A percentile compares a stretch with the other conserved stretches of the same genome.
Evolutionary conservation across 192 early-diverging fungal genomes (phyloP).

Genomic region (Umbelopsis vinacea): DNA sequence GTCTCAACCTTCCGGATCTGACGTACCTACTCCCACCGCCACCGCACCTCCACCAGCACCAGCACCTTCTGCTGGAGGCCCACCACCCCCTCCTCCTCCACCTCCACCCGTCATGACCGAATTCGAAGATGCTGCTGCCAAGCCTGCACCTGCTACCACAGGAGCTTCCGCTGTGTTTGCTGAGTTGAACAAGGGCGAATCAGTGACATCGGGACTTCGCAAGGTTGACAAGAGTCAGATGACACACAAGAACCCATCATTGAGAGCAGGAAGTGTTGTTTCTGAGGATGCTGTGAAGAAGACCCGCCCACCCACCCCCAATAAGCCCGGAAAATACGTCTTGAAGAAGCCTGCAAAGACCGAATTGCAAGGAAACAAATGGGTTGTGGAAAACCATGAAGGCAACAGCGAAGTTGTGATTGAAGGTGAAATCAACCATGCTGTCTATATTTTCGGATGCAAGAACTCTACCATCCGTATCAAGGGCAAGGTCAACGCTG

Average conservation of each 20-base stretch:
- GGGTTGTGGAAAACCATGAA: slow-evolving; percentile 91
- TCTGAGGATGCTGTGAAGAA: slow-evolving; percentile 36
- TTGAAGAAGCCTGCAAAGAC: slow-evolving; percentile 79
- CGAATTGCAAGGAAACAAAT: slow-evolving; percentile 88
- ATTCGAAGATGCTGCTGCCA: slow-evolving; percentile 21
- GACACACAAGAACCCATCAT: slow-evolving; percentile 97
- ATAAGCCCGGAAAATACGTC: slow-evolving; percentile 57
- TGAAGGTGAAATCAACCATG: slow-evolving; percentile 83
- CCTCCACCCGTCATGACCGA: slow-evolving; percentile 47
- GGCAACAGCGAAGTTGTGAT: slow-evolving; percentile 74
- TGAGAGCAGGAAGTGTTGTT: slow-evolving; percentile 74
- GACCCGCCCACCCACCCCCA: slow-evolving; percentile 56
- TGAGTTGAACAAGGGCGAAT: slow-evolving; percentile 81
- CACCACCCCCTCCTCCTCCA: slow-evolving; percentile 56
- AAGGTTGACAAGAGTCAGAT: slow-evolving; percentile 96
- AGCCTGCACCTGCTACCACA: slow-evolving; percentile 37
- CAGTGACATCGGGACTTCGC: slow-evolving; percentile 77
- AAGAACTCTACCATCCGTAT: slow-evolving; percentile 87
- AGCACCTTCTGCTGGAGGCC: slow-evolving; percentile 45
- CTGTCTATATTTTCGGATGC: slow-evolving; percentile 95
- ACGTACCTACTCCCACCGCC: slow-evolving; percentile 43
- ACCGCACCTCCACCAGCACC: slow-evolving; percentile 46
- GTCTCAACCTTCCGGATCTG: slow-evolving; percentile 7
- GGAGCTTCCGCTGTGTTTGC: slow-evolving; percentile 77
- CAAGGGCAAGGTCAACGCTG: slow-evolving; percentile 90